Base-by-base conservation (phyloP, 2,329 filamentous ascomycete genomes). In the Penicillium sclerotigenum region DNA sequence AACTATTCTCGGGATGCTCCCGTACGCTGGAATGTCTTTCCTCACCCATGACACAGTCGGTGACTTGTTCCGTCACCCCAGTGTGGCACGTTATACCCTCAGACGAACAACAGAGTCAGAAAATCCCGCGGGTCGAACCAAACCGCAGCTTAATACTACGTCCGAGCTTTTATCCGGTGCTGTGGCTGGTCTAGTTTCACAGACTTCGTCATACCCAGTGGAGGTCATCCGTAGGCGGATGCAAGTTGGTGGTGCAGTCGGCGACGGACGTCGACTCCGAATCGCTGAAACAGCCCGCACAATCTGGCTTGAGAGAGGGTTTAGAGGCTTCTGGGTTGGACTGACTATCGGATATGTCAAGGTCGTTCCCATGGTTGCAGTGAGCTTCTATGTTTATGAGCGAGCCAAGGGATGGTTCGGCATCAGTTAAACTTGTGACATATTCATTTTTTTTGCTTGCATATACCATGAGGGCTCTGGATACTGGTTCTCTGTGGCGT, bases 291-390 rank as follows among this genome's bases (percentile, higher is more conserved):
- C 93, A 1, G 87, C 87, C 3, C 77, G 76, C 61, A 82, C 86
- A 70, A 94, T 99, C 60, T 86, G 86, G 64, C 77, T 81, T 43
- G 91, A 97, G 75, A 82, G 81, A 54, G 94, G 94, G 0, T 75
- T 87, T 57, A 81, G 83, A 48, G 94, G 94, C 0, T 97, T 96
- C 77, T 99, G 91, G 73, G 87, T 97, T 11, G 94, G 94, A 0
- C 76, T 99, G 71, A 90, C 89, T 1, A 97, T 99, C 73, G 94
- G 94, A 8, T 99, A 97, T 73, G 84, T 91, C 68, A 99, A 99
- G 78, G 85, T 97, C 49, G 81, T 97, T 59, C 94, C 94, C 4
- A 88, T 99, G 90, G 85, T 78, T 28, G 94, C 94, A 13, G 84
- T 83, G 16, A 83, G 83, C 60, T 88, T 88, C 71, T 87, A 82